A percentile compares a stretch with the other conserved stretches of the same genome.
phyloP scores from a whole-genome alignment of 345 rosid genomes.

The Arabis alpina region DNA sequence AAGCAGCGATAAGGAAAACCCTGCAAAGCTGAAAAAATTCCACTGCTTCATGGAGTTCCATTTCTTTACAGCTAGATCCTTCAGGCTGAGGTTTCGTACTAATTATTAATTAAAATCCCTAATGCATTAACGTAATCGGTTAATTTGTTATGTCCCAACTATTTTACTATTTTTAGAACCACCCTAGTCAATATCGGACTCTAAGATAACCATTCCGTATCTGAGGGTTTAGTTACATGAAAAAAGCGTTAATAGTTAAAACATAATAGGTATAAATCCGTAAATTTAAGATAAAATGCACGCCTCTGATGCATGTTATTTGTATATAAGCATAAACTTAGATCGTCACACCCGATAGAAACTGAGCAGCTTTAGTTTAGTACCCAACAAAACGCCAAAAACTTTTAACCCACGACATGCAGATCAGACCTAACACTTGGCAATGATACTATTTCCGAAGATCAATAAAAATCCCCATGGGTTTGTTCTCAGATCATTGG shows the following conservation, averaged over 20 bases:
- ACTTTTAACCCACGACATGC: constrained; percentile 33
- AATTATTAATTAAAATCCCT: not conserved
- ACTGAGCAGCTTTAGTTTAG: not conserved
- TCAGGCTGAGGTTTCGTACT: constrained; percentile 5
- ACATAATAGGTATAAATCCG: not conserved
- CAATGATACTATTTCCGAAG: constrained; percentile 38
- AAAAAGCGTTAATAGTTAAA: too few species aligned
- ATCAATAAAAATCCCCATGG: constrained; percentile 27
- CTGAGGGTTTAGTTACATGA: too few species aligned
- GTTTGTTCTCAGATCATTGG: constrained; percentile 42
- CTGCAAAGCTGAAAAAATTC: constrained; percentile 39
- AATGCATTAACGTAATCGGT: constrained; percentile 15
- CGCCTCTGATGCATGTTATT: not conserved
- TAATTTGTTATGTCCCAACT: constrained; percentile 1
- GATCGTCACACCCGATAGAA: too few species aligned
- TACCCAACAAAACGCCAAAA: constrained; percentile 30
- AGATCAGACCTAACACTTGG: constrained; percentile 41
- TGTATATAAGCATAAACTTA: constrained; percentile 12
- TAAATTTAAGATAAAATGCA: not conserved
- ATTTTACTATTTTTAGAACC: constrained; percentile 1
- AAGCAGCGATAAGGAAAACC: constrained; percentile 23
- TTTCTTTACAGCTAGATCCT: constrained; percentile 39
- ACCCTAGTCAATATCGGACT: not conserved
- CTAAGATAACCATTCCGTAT: too few species aligned
- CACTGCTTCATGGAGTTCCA: constrained; percentile 20